phyloP scores from a whole-genome alignment of 2,329 filamentous ascomycete genomes.

The Didymosphaeria variabile region DNA sequence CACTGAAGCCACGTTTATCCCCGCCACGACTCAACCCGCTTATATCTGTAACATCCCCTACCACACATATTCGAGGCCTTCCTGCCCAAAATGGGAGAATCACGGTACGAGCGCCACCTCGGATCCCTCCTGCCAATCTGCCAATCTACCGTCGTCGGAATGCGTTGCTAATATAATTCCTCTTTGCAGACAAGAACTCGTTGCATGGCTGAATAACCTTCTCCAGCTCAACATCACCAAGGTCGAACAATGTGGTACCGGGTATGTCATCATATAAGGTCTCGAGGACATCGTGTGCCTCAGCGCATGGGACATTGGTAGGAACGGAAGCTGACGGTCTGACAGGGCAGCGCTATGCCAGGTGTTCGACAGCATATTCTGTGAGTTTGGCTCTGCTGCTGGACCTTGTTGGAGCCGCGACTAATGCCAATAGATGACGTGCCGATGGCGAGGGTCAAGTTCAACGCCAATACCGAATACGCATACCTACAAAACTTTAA shows the following conservation, averaged over 20 bases:
- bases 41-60: not conserved
- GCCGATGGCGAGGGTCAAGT: conserved; percentile 95
- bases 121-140: conserved; percentile 24
- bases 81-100: conserved; percentile 66
- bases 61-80: not conserved
- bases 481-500: conserved; percentile 99
- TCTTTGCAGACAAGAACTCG: conserved; percentile 82
- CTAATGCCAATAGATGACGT: conserved; percentile 70
- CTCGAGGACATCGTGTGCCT: conserved; percentile 3
- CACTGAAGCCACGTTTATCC: not conserved
- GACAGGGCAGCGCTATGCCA: conserved; percentile 91
- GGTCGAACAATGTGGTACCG: conserved; percentile 98
- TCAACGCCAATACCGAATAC: conserved; percentile 97
- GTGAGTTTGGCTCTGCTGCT: conserved; percentile 52
- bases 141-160: conserved; percentile 22
- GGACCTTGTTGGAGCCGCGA: not conserved
- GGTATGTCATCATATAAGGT: conserved; percentile 67
- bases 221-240: conserved; percentile 97
- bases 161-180: conserved; percentile 29
- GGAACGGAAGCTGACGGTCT: conserved; percentile 30
- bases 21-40: not conserved
- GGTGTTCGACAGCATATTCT: conserved; percentile 97
- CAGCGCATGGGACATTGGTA: conserved; percentile 4
- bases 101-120: conserved; percentile 59
- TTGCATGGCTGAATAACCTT: conserved; percentile 96